A percentile compares a stretch with the other conserved stretches of the same genome.
Conservation (phyloP, 2,329 filamentous ascomycete genomes). For the Ophidiomyces ophidiicola region DNA sequence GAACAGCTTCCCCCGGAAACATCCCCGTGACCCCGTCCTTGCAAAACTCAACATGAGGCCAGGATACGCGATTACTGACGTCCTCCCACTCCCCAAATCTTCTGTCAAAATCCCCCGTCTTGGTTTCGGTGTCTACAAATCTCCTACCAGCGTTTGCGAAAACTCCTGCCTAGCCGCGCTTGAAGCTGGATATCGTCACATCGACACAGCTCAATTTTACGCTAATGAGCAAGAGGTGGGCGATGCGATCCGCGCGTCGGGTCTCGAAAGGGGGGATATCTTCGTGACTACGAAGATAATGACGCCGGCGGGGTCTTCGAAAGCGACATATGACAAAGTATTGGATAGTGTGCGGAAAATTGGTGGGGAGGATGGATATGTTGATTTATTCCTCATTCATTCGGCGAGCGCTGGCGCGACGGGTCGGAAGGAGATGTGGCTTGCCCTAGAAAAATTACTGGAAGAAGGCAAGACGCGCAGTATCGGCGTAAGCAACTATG, state of each 20-base stretch:
- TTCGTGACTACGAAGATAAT: conserved; percentile 63
- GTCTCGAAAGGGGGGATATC: conserved; percentile 32
- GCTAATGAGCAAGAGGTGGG: conserved; percentile 57
- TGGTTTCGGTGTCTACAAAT: conserved; percentile 60
- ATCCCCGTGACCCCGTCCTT: too few species aligned
- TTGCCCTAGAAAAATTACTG: conserved; percentile 50
- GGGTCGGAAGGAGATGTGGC: conserved; percentile 52
- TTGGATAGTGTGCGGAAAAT: conserved; percentile 53
- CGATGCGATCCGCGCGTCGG: conserved; percentile 46
- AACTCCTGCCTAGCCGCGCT: conserved; percentile 49
- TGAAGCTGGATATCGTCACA: conserved; percentile 31
- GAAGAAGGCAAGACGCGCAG: conserved; percentile 48
- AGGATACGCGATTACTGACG: conserved; percentile 37
- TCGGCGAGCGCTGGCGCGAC: conserved; percentile 45
- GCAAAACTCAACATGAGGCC: conserved; percentile 22
- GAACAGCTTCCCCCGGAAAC: too few species aligned
- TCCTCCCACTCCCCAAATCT: conserved; percentile 41
- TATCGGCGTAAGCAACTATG: conserved; percentile 64
- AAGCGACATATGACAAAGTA: conserved; percentile 48
- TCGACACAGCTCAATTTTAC: conserved; percentile 55
- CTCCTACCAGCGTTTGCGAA: conserved; percentile 43
- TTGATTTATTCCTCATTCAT: conserved; percentile 62
- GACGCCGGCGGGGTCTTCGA: conserved; percentile 40
- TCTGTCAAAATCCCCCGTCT: conserved; percentile 49
- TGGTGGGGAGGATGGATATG: conserved; percentile 46